Evolutionary conservation across 768 basidiomycete species (phyloP), one percentile per base, ranked within the genome.

Genomic region (Rhodotorula diobovata): DNA sequence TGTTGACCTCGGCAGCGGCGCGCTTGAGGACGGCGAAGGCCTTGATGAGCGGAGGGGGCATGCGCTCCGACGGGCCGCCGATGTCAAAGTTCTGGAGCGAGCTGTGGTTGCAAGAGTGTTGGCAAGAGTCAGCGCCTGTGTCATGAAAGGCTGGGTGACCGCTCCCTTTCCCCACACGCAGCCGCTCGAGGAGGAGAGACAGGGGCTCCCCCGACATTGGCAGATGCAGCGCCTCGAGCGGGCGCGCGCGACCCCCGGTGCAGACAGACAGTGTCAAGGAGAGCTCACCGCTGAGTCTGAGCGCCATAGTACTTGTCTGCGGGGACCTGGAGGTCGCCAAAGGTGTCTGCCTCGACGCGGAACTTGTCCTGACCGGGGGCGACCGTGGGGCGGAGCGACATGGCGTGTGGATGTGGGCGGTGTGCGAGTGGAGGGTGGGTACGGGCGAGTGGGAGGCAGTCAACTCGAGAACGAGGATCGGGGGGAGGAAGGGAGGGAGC

Each of bases 61-160:
- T 87, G 68, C 94, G 87, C 80, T 99, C 96, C 2, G 91, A 83
- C 30, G 90, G 88, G 30, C 96, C 96, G 68, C 96, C 96, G 76
- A 99, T 99, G 79, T 99, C 94, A 77, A 99, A 99, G 81, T 99
- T 99, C 81, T 94, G 90, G 71, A 98, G 84, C 30, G 93, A 95
- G 56, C 92, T 91, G 76, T 35, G 23, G 32, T 6, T 9, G 32
- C 18, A 14, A 35, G 21, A 50, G 48, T 35, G 39, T 35, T 69
- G 32, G 32, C n/a, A 8, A 11, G n/a, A 23, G 39, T 55, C 53
- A 53, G 53, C 15, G 14, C 46, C 37, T 30, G 7, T 14, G 62
- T 41, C 51, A 55, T n/a, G 30, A 32, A 23, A 23, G 37, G 2
- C 5, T 18, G n/a, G 23, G 41, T 20, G 32, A 46, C 57, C n/a